phyloP scores from a whole-genome alignment of 331 rosid species.

The Saraca asoca region DNA sequence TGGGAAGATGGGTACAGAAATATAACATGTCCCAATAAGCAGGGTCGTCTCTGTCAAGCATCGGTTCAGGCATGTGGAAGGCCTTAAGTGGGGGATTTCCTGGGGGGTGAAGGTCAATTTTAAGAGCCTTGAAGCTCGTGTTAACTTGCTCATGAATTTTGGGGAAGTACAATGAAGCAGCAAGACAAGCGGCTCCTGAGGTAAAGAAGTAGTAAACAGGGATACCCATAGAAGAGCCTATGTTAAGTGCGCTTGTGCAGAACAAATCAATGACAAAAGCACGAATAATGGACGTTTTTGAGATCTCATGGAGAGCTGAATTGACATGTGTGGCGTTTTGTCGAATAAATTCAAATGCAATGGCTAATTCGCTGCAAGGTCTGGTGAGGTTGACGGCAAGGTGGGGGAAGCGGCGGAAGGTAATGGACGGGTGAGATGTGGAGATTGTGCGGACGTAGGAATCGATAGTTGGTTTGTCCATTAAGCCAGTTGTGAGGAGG shows the following conservation, averaged over 20 bases:
- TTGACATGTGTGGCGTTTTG: slow-evolving; percentile 34
- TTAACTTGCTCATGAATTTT: slow-evolving; percentile 4
- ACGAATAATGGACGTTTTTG: slow-evolving; percentile 6
- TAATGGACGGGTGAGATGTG: slow-evolving; percentile 46
- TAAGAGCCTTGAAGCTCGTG: slow-evolving; percentile 45
- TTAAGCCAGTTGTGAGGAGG: slow-evolving; percentile 46
- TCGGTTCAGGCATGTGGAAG: slow-evolving; percentile 38
- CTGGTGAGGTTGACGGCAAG: not conserved
- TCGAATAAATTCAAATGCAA: slow-evolving; percentile 31
- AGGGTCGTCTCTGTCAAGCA: slow-evolving; percentile 42
- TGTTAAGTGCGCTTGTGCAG: slow-evolving; percentile 43
- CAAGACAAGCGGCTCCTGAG: slow-evolving; percentile 48
- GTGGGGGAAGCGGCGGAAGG: slow-evolving; percentile 51
- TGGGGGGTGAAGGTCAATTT: slow-evolving; percentile 38
- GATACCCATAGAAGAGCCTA: slow-evolving; percentile 27
- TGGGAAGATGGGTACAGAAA: slow-evolving; percentile 41
- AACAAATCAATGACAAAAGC: slow-evolving; percentile 55
- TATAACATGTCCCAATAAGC: slow-evolving; percentile 41
- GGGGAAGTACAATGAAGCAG: slow-evolving; percentile 37
- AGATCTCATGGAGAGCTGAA: slow-evolving; percentile 34
- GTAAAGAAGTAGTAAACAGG: slow-evolving; percentile 57
- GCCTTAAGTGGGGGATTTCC: slow-evolving; percentile 43
- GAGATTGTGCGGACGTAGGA: slow-evolving; percentile 48
- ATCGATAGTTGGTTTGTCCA: slow-evolving; percentile 37
- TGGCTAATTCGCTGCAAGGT: not conserved